Evolutionary conservation across 2,329 filamentous ascomycete species (phyloP).

Genomic region (Blumeria hordei): DNA sequence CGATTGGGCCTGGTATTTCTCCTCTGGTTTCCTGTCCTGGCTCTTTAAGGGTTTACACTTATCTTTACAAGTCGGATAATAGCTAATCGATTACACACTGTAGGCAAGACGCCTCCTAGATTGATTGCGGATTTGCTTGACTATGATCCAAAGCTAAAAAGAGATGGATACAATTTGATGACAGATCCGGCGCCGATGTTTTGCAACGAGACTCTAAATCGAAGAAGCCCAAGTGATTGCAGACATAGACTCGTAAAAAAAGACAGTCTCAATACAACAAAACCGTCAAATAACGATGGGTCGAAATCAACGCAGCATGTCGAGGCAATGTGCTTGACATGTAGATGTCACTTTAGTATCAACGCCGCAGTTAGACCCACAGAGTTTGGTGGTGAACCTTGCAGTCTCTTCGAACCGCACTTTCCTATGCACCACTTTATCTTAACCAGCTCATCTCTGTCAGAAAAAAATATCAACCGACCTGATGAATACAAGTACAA

Average conservation of each 20-base stretch:
- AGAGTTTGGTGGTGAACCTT: slow-evolving; percentile 9
- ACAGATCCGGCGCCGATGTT: slow-evolving; percentile 31
- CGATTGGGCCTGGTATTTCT: too few relatives aligned
- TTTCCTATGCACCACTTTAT: slow-evolving; percentile 37
- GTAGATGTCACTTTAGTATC: slow-evolving; percentile 36
- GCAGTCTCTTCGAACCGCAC: slow-evolving; percentile 17
- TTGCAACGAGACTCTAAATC: slow-evolving; percentile 11
- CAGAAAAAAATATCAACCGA: slow-evolving; percentile 12
- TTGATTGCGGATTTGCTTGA: slow-evolving; percentile 21
- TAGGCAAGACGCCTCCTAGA: slow-evolving; percentile 27
- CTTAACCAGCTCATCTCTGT: slow-evolving; percentile 17
- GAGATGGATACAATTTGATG: slow-evolving; percentile 23
- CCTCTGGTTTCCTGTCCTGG: too few relatives aligned
- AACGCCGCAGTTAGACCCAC: slow-evolving; percentile 23
- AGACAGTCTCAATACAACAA: slow-evolving; percentile 24
- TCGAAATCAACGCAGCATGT: slow-evolving; percentile 20
- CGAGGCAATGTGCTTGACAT: slow-evolving; percentile 34
- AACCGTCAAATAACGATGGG: slow-evolving; percentile 16
- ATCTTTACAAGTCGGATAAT: background rate
- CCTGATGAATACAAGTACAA: slow-evolving; percentile 11
- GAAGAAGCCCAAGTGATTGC: slow-evolving; percentile 22
- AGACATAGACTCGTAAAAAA: slow-evolving; percentile 35
- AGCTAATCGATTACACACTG: background rate
- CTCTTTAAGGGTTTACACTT: too few relatives aligned
- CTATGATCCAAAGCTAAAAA: slow-evolving; percentile 18